Conservation (phyloP, 805 yeast genomes). For the Sugiyamaella floridensis region DNA sequence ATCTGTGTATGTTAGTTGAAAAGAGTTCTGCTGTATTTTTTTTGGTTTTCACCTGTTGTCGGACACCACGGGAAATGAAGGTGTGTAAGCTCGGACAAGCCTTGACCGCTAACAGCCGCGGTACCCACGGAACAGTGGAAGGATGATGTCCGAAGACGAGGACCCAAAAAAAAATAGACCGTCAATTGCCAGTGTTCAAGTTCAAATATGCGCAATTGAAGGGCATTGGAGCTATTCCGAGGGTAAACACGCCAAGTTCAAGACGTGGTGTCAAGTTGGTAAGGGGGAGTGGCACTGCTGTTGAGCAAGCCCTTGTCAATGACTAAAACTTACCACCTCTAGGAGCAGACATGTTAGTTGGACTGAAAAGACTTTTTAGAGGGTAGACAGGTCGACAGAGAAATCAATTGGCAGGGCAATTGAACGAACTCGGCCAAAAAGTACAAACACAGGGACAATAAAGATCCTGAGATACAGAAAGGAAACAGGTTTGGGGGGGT, state of each 20-base stretch:
- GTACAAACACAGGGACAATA: not conserved
- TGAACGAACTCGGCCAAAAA: not conserved
- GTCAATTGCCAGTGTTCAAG: too few relatives aligned
- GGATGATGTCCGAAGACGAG: not conserved
- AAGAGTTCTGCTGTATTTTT: too few relatives aligned
- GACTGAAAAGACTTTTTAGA: not conserved
- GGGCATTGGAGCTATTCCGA: too few relatives aligned
- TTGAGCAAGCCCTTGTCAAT: not conserved
- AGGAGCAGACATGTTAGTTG: slow-evolving; percentile 3
- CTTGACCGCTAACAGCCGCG: not conserved
- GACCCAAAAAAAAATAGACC: not conserved
- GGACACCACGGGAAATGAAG: not conserved
- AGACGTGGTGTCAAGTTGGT: too few relatives aligned
- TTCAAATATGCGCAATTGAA: too few relatives aligned
- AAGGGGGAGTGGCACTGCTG: not conserved
- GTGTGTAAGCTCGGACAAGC: not conserved
- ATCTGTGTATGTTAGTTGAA: slow-evolving; percentile 42
- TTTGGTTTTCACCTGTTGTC: not conserved
- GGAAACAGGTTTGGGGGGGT: not conserved
- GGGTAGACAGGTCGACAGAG: not conserved
- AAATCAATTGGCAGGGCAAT: not conserved
- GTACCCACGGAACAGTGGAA: not conserved
- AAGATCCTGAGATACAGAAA: not conserved
- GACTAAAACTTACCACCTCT: slow-evolving; percentile 3
- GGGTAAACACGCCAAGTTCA: too few relatives aligned